These are phyloP conservation scores for Excoecaria agallocha DNA, from an alignment of 345 rosid genomes.

Conservation along the genomic window DNA sequence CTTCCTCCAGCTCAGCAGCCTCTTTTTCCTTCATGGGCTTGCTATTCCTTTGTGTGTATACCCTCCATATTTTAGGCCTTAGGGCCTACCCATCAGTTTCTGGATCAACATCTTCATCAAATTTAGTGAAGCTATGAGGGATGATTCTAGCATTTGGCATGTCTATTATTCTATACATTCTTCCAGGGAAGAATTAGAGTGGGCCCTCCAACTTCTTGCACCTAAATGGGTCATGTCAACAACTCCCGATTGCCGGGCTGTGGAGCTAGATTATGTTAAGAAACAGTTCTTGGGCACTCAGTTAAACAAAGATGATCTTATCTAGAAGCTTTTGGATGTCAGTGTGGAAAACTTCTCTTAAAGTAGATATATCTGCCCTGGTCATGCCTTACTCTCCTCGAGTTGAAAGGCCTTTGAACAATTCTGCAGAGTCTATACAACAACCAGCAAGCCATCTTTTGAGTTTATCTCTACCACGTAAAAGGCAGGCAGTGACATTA, in stretches of 20 bases:
- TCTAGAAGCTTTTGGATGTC: too few relatives aligned
- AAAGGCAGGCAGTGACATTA: constrained; percentile 49
- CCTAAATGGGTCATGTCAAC: constrained; percentile 85
- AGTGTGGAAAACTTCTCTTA: too few relatives aligned
- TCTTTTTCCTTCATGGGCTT: too few relatives aligned
- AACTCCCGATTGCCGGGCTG: constrained; percentile 70
- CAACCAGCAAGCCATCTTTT: constrained; percentile 23
- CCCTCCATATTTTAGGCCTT: too few relatives aligned
- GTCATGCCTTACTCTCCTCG: constrained; percentile 28
- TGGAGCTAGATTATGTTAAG: constrained; percentile 69
- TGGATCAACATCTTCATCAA: too few relatives aligned
- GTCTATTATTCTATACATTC: constrained; percentile 90
- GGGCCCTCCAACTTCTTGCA: constrained; percentile 62
- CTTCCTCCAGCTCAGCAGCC: too few relatives aligned
- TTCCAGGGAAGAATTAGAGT: constrained; percentile 73
- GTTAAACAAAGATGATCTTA: constrained; percentile 49
- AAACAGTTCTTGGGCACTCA: constrained; percentile 46
- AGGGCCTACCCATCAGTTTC: too few relatives aligned
- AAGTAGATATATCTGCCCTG: constrained; percentile 25
- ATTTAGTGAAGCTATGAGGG: constrained; percentile 64
- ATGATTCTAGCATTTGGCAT: constrained; percentile 82
- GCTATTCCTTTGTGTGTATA: too few relatives aligned
- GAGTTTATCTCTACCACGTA: constrained; percentile 44
- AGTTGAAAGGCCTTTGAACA: constrained; percentile 28
- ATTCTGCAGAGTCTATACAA: constrained; percentile 24